Conservation (phyloP, 108 stramenopile species). For the Fistulifera pelliculosa region DNA sequence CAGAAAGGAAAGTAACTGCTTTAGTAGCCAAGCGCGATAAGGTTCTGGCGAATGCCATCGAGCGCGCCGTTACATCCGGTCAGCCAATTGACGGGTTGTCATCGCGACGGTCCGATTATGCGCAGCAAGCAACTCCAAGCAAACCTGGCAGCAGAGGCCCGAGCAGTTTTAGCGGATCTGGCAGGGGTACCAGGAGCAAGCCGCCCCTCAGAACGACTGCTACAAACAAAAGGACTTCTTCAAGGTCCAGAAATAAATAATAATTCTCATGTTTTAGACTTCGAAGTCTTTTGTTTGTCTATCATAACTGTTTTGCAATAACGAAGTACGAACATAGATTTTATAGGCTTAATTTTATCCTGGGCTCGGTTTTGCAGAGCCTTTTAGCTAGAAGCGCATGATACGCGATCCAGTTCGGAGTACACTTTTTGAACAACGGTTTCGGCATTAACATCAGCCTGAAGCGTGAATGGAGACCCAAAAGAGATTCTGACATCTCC, state of each 20-base stretch:
- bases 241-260: no score
- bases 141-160: not conserved
- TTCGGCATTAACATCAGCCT: not conserved
- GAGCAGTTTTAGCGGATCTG: no score
- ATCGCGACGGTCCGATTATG: constrained; percentile 77
- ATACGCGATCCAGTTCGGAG: not conserved
- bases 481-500: constrained; percentile 3
- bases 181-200: no score
- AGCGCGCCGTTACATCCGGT: constrained; percentile 65
- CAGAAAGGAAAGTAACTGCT: constrained; percentile 68
- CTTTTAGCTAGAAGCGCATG: not conserved
- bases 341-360: not conserved
- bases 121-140: constrained; percentile 27
- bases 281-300: no score
- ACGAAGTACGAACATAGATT: no score
- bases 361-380: not conserved
- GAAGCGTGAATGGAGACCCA: not conserved
- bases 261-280: no score
- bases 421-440: not conserved
- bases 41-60: constrained; percentile 80
- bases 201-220: no score
- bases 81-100: constrained; percentile 74
- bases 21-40: constrained; percentile 78
- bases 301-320: no score
- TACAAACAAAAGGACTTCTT: no score